phyloP scores from a whole-genome alignment of 805 yeast species.

The Barnettozyma sp. region DNA sequence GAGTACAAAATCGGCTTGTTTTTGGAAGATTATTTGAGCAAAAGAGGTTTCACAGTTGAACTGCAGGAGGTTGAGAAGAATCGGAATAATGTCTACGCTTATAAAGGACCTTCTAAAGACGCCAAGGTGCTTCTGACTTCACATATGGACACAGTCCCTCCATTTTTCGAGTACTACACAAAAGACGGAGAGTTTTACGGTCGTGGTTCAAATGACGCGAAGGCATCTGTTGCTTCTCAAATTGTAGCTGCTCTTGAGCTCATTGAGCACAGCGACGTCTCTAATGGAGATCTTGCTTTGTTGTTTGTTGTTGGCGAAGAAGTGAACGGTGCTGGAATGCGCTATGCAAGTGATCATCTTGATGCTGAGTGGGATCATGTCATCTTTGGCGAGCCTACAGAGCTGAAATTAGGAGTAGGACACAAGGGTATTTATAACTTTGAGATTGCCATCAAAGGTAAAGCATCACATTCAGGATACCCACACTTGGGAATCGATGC shows the following conservation, averaged over 20 bases:
- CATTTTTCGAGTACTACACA: conserved; percentile 44
- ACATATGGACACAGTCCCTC: conserved; percentile 71
- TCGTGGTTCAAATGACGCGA: conserved; percentile 67
- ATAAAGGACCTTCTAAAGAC: conserved; percentile 29
- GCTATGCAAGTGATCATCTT: conserved; percentile 28
- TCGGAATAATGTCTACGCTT: conserved; percentile 53
- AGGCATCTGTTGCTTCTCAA: conserved; percentile 61
- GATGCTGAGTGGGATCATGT: conserved; percentile 50
- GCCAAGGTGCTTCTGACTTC: conserved; percentile 50
- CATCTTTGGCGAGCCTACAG: conserved; percentile 74
- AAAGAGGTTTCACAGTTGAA: conserved; percentile 48
- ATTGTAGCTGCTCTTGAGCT: conserved; percentile 47
- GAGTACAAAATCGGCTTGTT: conserved; percentile 18
- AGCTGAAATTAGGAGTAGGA: conserved; percentile 58
- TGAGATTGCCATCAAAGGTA: conserved; percentile 41
- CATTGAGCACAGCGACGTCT: conserved; percentile 29
- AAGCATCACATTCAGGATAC: conserved; percentile 61
- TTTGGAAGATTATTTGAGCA: conserved; percentile 12
- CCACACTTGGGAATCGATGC: conserved; percentile 66
- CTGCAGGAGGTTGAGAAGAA: conserved; percentile 27
- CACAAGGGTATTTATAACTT: conserved; percentile 54
- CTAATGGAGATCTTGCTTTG: conserved; percentile 50
- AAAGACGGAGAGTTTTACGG: conserved; percentile 48
- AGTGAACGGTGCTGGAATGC: conserved; percentile 60
- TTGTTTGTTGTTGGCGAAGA: conserved; percentile 71